These are phyloP conservation scores for Tylopilus sp. DNA, from an alignment of 1,284 basidiomycete species.

Conservation along the genomic window DNA sequence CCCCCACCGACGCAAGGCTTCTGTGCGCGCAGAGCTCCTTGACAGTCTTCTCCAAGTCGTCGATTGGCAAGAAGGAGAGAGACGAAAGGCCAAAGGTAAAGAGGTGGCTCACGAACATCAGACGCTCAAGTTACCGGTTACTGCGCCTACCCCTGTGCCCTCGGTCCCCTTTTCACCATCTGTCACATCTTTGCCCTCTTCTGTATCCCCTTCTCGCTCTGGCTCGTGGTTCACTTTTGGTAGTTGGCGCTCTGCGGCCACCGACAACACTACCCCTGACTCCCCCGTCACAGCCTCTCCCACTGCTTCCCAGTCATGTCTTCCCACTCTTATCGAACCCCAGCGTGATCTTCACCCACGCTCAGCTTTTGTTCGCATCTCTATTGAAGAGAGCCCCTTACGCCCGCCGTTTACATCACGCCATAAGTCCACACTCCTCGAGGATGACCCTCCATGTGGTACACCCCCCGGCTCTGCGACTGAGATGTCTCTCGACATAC, in stretches of 20 bases:
- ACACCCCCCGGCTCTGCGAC: not conserved
- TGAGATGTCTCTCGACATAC: conserved; percentile 10
- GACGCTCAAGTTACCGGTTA: conserved; percentile 20
- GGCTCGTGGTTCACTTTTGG: conserved; percentile 57
- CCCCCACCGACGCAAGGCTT: conserved; percentile 22
- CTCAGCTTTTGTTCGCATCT: conserved; percentile 27
- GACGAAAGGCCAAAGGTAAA: conserved; percentile 37
- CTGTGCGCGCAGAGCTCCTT: conserved; percentile 41
- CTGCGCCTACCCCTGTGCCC: conserved; percentile 34
- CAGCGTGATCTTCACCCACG: conserved; percentile 26
- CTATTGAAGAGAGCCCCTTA: conserved; percentile 29
- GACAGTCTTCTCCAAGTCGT: conserved; percentile 45
- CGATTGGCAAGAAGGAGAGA: conserved; percentile 39
- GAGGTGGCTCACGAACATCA: conserved; percentile 17
- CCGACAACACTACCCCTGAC: conserved; percentile 40
- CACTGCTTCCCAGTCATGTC: conserved; percentile 21
- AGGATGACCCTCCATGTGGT: not conserved
- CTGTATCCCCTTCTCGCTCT: conserved; percentile 41
- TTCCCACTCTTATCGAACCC: conserved; percentile 25
- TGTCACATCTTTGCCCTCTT: conserved; percentile 32
- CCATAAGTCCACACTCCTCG: not conserved
- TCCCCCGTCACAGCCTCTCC: conserved; percentile 30
- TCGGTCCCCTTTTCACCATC: conserved; percentile 30
- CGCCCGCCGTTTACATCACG: conserved; percentile 13
- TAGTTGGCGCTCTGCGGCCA: conserved; percentile 43